Percentiles rank a stretch among this genome's conserved stretches.
These are phyloP conservation scores for Trapa incisa DNA, from an alignment of 345 rosid species.

Conservation along the genomic window DNA sequence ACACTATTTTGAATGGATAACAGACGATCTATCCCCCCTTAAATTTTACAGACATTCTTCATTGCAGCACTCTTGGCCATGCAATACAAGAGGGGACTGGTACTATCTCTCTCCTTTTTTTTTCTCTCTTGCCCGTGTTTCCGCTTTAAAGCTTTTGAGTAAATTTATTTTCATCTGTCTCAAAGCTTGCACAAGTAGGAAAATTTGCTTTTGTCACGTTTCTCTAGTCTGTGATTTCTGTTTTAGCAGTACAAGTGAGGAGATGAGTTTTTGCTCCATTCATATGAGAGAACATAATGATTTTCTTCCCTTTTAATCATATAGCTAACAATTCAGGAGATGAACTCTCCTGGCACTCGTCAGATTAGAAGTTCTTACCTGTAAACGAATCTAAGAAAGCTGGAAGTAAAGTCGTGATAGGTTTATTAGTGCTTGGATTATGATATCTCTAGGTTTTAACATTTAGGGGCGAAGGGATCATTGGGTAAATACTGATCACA, in stretches of 20 bases:
- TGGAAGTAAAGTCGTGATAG: neutral
- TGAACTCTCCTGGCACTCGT: no score
- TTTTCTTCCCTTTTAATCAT: no score
- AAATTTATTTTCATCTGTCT: neutral
- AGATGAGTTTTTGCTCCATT: neutral
- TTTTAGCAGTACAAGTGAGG: neutral
- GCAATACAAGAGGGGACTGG: slow-evolving; percentile 95
- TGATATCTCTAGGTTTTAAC: neutral
- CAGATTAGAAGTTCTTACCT: no score
- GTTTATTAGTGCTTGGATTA: neutral
- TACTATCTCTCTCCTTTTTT: slow-evolving; percentile 21
- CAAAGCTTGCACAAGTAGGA: no score
- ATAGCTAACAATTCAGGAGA: no score
- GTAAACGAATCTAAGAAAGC: neutral
- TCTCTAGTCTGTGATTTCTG: neutral
- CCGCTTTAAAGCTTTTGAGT: neutral
- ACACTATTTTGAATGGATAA: neutral
- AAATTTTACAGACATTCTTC: slow-evolving; percentile 65
- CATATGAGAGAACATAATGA: no score
- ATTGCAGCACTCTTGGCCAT: slow-evolving; percentile 96
- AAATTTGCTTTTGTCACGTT: no score
- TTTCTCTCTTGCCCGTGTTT: neutral
- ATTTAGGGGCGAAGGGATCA: neutral
- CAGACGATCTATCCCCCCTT: neutral
- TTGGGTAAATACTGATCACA: neutral